These are phyloP conservation scores for Kwoniella heveanensis DNA, from an alignment of 768 basidiomycete genomes.

Conservation along the genomic window DNA sequence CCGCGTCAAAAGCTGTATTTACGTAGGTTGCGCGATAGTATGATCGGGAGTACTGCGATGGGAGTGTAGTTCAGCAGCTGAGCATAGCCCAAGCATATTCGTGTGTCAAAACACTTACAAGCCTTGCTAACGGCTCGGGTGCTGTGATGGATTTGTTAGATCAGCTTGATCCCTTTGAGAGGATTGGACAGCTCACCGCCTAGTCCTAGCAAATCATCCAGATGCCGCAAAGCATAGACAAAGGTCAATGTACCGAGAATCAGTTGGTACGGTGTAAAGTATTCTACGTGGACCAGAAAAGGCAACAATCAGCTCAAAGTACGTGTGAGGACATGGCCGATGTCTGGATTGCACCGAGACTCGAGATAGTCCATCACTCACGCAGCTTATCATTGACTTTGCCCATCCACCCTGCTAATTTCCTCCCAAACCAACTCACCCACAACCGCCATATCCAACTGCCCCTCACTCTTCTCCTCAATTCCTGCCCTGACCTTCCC, in stretches of 20 bases:
- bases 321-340: no score
- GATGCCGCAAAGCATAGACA: conserved; percentile 78
- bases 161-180: neutral
- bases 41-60: conserved; percentile 75
- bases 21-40: conserved; percentile 98
- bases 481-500: conserved; percentile 4
- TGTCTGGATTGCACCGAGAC: no score
- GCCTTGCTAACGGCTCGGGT: conserved; percentile 85
- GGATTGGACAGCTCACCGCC: conserved; percentile 62
- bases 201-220: conserved; percentile 82
- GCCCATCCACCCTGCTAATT: conserved; percentile 37
- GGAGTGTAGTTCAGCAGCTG: neutral
- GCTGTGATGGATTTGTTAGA: conserved; percentile 59
- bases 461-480: conserved; percentile 16
- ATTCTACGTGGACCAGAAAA: conserved; percentile 58
- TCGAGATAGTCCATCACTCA: conserved; percentile 32
- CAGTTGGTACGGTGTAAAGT: conserved; percentile 96
- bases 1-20: conserved; percentile 89
- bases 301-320: neutral
- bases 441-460: conserved; percentile 35
- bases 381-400: conserved; percentile 48
- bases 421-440: conserved; percentile 35
- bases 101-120: conserved; percentile 62
- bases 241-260: conserved; percentile 80
- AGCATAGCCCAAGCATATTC: neutral